phyloP scores from a whole-genome alignment of 192 early-diverging fungal species.

The Entomortierella parvispora region DNA sequence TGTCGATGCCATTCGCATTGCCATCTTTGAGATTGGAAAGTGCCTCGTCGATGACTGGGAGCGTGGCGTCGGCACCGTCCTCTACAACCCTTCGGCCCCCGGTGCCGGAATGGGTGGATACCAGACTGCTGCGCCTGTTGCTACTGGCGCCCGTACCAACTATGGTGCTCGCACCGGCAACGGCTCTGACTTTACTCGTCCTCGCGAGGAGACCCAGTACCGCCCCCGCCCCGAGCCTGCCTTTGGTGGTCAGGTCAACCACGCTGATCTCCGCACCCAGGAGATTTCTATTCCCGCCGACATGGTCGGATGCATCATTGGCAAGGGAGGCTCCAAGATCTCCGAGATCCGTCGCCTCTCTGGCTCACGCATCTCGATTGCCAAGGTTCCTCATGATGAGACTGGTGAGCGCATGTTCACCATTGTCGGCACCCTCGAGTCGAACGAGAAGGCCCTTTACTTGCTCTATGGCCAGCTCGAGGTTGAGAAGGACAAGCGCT shows the following conservation, averaged over 20 bases:
- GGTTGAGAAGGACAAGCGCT: conserved; percentile 83
- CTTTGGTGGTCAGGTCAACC: conserved; percentile 23
- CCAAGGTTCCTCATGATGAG: conserved; percentile 81
- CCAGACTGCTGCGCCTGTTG: conserved; percentile 8
- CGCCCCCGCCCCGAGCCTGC: conserved; percentile 22
- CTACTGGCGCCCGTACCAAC: conserved; percentile 14
- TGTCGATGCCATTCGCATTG: conserved; percentile 84
- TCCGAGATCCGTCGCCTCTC: conserved; percentile 84
- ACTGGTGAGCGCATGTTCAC: conserved; percentile 91
- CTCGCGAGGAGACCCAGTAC: conserved; percentile 7
- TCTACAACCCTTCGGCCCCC: conserved; percentile 79
- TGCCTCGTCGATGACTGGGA: conserved; percentile 88
- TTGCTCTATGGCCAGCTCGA: conserved; percentile 93
- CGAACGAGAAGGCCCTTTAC: conserved; percentile 91
- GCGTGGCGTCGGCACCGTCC: conserved; percentile 82
- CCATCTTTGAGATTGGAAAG: conserved; percentile 86
- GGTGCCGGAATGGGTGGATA: conserved; percentile 33
- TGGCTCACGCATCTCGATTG: conserved; percentile 90
- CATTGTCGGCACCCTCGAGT: conserved; percentile 87
- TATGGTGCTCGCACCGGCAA: conserved; percentile 66
- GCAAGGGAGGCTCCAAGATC: conserved; percentile 87
- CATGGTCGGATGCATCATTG: conserved; percentile 98
- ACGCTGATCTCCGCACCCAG: conserved; percentile 75
- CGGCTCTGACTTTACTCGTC: conserved; percentile 62
- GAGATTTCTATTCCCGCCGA: conserved; percentile 94